Percentiles rank a stretch among this genome's conserved stretches.
Evolutionary conservation across 805 yeast species (phyloP).

Genomic region (Lipomyces lipofer): DNA sequence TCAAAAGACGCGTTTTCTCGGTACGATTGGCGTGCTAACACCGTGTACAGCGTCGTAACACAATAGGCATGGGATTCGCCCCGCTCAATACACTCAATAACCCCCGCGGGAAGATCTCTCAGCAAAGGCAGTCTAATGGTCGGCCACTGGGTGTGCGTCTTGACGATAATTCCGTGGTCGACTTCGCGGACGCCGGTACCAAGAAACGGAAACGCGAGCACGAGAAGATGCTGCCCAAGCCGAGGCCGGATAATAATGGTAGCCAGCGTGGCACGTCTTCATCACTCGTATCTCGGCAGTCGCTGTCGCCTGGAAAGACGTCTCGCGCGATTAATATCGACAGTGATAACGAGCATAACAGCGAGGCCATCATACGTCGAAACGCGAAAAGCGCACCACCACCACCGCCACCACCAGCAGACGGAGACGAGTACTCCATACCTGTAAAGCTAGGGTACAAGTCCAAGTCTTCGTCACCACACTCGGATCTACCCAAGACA

Average conservation of each 20-base stretch:
- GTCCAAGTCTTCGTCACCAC: no score
- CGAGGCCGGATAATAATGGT: not conserved
- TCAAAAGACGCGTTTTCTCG: not conserved
- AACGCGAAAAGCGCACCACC: not conserved
- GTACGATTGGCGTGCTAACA: not conserved
- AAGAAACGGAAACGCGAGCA: not conserved
- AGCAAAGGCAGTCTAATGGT: slow-evolving; percentile 1
- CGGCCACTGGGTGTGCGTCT: not conserved
- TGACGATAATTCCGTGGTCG: not conserved
- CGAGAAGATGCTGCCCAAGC: slow-evolving; percentile 1
- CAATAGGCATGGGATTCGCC: not conserved
- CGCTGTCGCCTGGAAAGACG: not conserved
- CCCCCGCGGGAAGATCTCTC: not conserved
- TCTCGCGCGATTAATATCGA: not conserved
- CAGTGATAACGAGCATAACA: not conserved
- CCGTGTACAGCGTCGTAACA: not conserved
- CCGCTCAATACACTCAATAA: slow-evolving; percentile 1
- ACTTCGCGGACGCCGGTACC: no score
- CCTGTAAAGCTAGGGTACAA: no score
- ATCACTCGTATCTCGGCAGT: not conserved
- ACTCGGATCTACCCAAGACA: no score
- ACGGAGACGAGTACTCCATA: no score
- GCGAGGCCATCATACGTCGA: not conserved
- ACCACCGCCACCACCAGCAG: not conserved
- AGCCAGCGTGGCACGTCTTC: not conserved